phyloP scores from a whole-genome alignment of 768 basidiomycete genomes.

The Pleurotus platypus region DNA sequence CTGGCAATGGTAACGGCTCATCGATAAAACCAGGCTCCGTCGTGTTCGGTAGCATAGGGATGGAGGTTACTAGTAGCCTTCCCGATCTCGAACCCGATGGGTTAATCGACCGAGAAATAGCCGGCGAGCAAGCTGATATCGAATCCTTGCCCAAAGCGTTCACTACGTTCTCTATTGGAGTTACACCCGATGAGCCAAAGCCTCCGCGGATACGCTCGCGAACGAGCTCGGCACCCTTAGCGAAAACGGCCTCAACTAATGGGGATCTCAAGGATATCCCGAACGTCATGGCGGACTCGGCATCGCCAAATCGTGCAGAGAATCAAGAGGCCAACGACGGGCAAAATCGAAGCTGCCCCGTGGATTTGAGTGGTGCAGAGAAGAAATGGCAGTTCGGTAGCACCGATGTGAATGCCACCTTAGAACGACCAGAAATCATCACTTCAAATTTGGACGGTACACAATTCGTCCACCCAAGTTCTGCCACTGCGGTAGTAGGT shows the following conservation, averaged over 20 bases:
- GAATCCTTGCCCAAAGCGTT: slow-evolving; percentile 26
- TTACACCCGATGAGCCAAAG: slow-evolving; percentile 21
- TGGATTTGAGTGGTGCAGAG: slow-evolving; percentile 26
- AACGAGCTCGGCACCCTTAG: slow-evolving; percentile 19
- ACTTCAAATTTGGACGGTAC: background rate
- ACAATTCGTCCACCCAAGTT: background rate
- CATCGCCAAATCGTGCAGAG: too few species aligned
- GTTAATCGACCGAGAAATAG: slow-evolving; percentile 10
- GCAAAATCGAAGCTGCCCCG: slow-evolving; percentile 9
- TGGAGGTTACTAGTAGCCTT: slow-evolving; percentile 21
- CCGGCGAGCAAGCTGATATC: slow-evolving; percentile 6
- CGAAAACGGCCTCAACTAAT: background rate
- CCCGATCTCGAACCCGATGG: slow-evolving; percentile 18
- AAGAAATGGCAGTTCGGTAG: slow-evolving; percentile 60
- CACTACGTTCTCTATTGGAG: slow-evolving; percentile 41
- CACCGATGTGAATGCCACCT: slow-evolving; percentile 15
- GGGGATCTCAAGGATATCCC: background rate
- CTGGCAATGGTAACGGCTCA: background rate
- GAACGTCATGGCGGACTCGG: too few species aligned
- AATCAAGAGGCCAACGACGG: too few species aligned
- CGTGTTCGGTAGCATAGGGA: slow-evolving; percentile 50
- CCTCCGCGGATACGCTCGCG: slow-evolving; percentile 29
- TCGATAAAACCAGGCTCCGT: slow-evolving; percentile 22
- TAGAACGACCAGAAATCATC: background rate
- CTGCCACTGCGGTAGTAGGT: background rate